These are phyloP conservation scores for Aegilops longissima DNA, from an alignment of 176 grass and related monocot genomes.

Conservation along the genomic window DNA sequence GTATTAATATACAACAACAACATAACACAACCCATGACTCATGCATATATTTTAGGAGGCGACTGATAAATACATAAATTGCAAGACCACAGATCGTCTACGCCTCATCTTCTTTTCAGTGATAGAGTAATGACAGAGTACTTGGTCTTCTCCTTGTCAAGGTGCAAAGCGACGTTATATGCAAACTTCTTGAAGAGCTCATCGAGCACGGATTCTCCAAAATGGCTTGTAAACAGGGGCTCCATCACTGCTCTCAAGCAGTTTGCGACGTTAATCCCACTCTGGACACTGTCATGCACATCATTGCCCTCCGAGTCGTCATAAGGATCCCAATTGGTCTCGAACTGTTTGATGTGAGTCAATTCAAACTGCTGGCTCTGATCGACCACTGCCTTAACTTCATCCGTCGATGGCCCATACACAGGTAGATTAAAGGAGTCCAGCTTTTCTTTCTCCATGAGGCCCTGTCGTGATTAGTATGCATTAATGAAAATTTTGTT, in stretches of 20 bases:
- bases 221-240: not conserved
- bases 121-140: not conserved
- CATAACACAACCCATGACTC: too few relatives aligned
- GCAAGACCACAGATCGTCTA: not conserved
- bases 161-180: not conserved
- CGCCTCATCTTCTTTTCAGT: not conserved
- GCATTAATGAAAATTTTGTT: too few relatives aligned
- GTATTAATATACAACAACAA: too few relatives aligned
- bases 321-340: conserved; percentile 32
- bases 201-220: not conserved
- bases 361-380: conserved; percentile 29
- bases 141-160: not conserved
- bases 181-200: not conserved
- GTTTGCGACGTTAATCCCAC: not conserved
- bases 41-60: too few relatives aligned
- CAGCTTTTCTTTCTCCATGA: conserved; percentile 31
- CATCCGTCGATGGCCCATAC: conserved; percentile 31
- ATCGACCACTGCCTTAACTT: conserved; percentile 23
- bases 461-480: conserved; percentile 1
- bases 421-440: conserved; percentile 32
- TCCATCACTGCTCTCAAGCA: not conserved
- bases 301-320: not conserved
- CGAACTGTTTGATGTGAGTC: not conserved
- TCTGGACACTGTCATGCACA: not conserved
- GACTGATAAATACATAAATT: too few relatives aligned